Evolutionary conservation across 2,329 filamentous ascomycete genomes (phyloP), one percentile per base, ranked within the genome.

Genomic region (Aspergillus fischeri): DNA sequence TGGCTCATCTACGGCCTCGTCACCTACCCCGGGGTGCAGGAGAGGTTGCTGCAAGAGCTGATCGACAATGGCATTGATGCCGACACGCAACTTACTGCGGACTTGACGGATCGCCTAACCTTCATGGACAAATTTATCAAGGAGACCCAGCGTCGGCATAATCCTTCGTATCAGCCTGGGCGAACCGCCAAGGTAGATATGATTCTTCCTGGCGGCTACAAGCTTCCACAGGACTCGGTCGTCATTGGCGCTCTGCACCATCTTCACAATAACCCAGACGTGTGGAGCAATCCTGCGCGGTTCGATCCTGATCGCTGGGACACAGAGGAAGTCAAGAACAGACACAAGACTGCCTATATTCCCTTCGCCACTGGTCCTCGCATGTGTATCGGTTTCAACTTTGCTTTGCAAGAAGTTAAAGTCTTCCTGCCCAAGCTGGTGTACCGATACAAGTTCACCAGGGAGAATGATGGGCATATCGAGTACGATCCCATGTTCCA

Each of bases 351-450:
- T 1, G 73, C 80, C 0, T 87, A 86, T 63, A 74, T 82, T 3
- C 85, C 85, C 0, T 88, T 87, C 60, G 84, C 81, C 0, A 73
- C 78, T 0, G 85, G 85, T 0, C 80, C 76, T 0, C 74, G 85
- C 1, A 80, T 79, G 72, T 87, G 85, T 60, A 83, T 87, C 55
- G 85, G 84, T 0, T 86, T 86, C 77, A 87, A 86, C 70, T 86
- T 87, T 68, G 85, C 84, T 0, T 72, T 87, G 6, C 78, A 81
- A 57, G 83, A 87, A 68, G 76, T 86, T 57, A 86, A 86, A 73
- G 75, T 85, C 21, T 68, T 73, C 35, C 32, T 87, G 60, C 75
- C 79, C 1, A 83, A 86, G 73, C 70, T 87, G 38, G 69, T 87
- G 2, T 86, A 80, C 57, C 75, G 84, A 6, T 87, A 87, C 65